Percentiles rank a stretch among this genome's conserved stretches.
phyloP scores from a whole-genome alignment of 768 basidiomycete genomes.

The Cystobasidiopsis lactophilus region DNA sequence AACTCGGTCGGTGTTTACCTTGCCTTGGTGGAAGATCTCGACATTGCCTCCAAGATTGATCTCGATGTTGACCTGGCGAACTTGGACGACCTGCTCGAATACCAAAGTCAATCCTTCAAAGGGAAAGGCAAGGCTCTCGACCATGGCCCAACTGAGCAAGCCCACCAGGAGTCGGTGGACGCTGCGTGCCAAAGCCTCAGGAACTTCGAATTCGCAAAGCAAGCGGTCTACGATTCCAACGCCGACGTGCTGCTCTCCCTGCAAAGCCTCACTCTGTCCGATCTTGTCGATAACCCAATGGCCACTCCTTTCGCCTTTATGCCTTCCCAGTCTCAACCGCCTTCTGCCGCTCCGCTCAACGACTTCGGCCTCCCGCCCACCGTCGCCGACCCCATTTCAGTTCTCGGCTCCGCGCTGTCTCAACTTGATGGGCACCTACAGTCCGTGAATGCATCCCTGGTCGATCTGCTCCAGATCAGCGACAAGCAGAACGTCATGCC shows the following conservation, averaged over 20 bases:
- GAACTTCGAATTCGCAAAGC: constrained; percentile 44
- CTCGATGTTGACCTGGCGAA: constrained; percentile 35
- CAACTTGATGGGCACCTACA: not conserved
- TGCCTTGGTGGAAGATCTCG: constrained; percentile 41
- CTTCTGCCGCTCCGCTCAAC: not conserved
- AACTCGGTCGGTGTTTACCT: constrained; percentile 35
- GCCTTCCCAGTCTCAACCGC: not conserved
- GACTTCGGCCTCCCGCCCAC: not conserved
- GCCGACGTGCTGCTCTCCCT: constrained; percentile 37
- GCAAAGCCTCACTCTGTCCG: constrained; percentile 24
- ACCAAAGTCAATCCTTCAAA: not conserved
- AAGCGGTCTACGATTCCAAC: constrained; percentile 53
- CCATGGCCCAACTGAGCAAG: not conserved
- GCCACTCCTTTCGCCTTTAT: not conserved
- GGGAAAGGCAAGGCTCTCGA: not conserved
- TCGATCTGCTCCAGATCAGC: not conserved
- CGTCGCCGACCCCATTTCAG: not conserved
- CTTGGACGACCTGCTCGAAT: not conserved
- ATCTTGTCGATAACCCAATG: not conserved
- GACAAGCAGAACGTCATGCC: not conserved
- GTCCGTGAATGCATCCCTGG: not conserved
- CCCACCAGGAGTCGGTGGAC: not conserved
- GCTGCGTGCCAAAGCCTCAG: constrained; percentile 28
- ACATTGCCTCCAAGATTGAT: constrained; percentile 61
- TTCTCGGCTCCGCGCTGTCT: not conserved